Evolutionary conservation across 768 basidiomycete genomes (phyloP).

Genomic region (Porphyrellus cyaneotinctus): DNA sequence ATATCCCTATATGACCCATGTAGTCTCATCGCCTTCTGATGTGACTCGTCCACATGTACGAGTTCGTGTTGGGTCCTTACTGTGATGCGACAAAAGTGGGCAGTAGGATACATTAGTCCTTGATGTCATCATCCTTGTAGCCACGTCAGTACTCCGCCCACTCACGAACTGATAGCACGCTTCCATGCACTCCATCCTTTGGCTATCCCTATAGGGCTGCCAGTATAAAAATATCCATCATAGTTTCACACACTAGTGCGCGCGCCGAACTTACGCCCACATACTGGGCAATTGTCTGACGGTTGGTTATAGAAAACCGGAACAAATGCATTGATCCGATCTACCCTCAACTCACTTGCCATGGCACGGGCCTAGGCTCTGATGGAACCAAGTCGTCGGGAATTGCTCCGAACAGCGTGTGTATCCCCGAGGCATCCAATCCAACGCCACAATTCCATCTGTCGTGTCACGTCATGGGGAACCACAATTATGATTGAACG

Average conservation of each 20-base stretch:
- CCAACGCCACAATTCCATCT: neutral
- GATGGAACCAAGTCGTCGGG: neutral
- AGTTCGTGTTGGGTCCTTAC: neutral
- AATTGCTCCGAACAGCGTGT: neutral
- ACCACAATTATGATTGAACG: neutral
- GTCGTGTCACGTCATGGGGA: neutral
- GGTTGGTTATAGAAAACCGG: neutral
- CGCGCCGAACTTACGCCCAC: neutral
- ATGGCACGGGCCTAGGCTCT: neutral
- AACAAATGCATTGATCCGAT: neutral
- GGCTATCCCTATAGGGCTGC: neutral
- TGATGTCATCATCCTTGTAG: too few relatives aligned
- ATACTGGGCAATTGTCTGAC: too few relatives aligned
- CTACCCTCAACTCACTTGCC: neutral
- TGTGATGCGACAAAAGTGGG: too few relatives aligned
- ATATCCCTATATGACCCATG: too few relatives aligned
- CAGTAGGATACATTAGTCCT: too few relatives aligned
- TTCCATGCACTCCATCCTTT: neutral
- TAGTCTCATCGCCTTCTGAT: neutral
- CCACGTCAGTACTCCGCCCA: neutral
- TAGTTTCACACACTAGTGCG: neutral
- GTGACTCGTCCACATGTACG: neutral
- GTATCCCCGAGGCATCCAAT: neutral
- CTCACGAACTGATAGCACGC: neutral
- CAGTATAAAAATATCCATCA: neutral